Base-by-base conservation (phyloP, 495 filamentous ascomycete genomes). In the Trichoderma reesei region DNA sequence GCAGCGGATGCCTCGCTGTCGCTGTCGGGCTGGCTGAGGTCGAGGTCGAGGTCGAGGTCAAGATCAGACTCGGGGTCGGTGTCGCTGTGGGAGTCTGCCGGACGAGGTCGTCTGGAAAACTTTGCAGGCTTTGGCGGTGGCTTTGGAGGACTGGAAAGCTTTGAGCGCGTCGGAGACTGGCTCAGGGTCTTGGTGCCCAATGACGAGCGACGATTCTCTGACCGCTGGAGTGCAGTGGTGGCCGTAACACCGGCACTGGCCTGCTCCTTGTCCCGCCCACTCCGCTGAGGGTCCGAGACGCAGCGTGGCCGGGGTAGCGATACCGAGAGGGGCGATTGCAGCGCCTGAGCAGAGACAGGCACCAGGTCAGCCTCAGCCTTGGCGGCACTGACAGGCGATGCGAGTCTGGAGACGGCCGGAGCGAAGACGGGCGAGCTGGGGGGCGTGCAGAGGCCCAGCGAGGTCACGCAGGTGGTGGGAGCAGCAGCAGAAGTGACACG, bases 121-220 rank as follows among this genome's bases (percentile, higher is more conserved):
- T 56, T 56, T 56, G 48, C 48, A 11, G 48, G 48, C 48, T 56
- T 56, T 20, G 48, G 48, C 48, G 48, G 48, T 31, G 48, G 48
- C 48, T 33, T 56, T 33, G 48, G 48, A 56, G 48, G 48, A 31
- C 7, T 56, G 48, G 48, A 56, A 56, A 56, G 48, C 48, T 56
- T 56, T 56, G 48, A 56, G 48, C 33, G 48, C 48, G 48, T 56
- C 13, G 48, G 48, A 56, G 26, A 34, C 48, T 48, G 44, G 48
- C 48, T 31, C 20, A 56, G 26, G 48, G 26, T 26, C 20, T 56
- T 56, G 48, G 48, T 56, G 48, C 48, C 48, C 48, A 56, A 56
- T 56, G 48, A 56, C n/a, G 48, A 56, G 48, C 48, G 14, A n/a
- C 48, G 48, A 20, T 56, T 56, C 48, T 56, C 48, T 56, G 48